Evolutionary conservation across 108 stramenopile genomes (phyloP).

Genomic region (Conticribra weissflogii): DNA sequence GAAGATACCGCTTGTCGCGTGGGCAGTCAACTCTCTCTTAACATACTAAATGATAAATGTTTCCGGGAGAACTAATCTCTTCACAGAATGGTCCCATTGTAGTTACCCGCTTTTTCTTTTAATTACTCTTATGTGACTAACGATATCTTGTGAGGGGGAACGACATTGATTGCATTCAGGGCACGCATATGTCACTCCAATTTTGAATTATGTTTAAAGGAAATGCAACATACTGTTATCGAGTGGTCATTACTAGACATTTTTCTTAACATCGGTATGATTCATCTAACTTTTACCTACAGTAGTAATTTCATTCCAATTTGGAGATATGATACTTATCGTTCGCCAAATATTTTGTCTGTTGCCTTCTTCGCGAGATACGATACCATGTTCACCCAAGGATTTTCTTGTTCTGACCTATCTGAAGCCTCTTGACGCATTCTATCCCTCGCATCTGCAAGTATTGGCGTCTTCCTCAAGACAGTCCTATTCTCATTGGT

Average conservation of each 20-base stretch:
- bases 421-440: constrained; percentile 38
- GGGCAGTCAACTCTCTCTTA: constrained; percentile 25
- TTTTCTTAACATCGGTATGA: neutral
- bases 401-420: constrained; percentile 33
- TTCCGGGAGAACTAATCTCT: constrained; percentile 8
- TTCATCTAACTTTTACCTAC: neutral
- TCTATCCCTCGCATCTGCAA: constrained; percentile 41
- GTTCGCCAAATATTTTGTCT: constrained; percentile 21
- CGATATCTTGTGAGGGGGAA: too few species aligned
- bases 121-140: too few species aligned
- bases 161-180: too few species aligned
- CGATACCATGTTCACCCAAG: constrained; percentile 48
- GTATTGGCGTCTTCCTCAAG: constrained; percentile 8
- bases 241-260: too few species aligned
- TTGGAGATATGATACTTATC: neutral
- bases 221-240: too few species aligned
- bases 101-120: too few species aligned
- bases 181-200: too few species aligned
- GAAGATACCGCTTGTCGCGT: neutral
- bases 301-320: too few species aligned
- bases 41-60: constrained; percentile 17
- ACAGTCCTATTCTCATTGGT: neutral
- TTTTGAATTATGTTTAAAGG: too few species aligned
- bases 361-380: constrained; percentile 44
- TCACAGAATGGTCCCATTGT: neutral